Percentiles rank a stretch among this genome's conserved stretches.
Evolutionary conservation across 148 eudicot genomes (phyloP).

Genomic region (Vaccinium corymbosum): DNA sequence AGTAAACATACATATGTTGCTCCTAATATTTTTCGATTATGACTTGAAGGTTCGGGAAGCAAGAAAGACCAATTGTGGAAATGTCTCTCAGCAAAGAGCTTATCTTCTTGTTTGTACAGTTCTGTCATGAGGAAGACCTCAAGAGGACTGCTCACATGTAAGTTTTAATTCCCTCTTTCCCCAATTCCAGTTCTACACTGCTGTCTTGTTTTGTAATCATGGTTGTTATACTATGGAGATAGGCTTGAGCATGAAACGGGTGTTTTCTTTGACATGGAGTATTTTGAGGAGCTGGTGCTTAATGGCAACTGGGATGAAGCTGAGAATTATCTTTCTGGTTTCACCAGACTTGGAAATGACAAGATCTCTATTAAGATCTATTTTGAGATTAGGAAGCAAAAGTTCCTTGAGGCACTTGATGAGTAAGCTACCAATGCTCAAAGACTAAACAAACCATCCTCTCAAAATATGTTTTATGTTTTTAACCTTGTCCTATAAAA

Average conservation of each 20-base stretch:
- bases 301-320: constrained; percentile 22
- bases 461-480: background rate
- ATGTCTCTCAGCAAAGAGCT: constrained; percentile 27
- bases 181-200: background rate
- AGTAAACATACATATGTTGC: background rate
- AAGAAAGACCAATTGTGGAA: background rate
- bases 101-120: constrained; percentile 32
- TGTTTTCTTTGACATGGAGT: constrained; percentile 21
- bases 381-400: constrained; percentile 28
- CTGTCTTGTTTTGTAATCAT: background rate
- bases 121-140: constrained; percentile 33
- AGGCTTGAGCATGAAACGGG: constrained; percentile 28
- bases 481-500: background rate
- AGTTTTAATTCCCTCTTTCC: background rate
- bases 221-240: background rate
- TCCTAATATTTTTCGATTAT: background rate
- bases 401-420: constrained; percentile 25
- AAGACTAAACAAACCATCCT: background rate
- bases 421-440: constrained; percentile 13
- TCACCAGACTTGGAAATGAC: constrained; percentile 13
- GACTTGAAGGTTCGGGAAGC: constrained; percentile 12
- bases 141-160: constrained; percentile 32
- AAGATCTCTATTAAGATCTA: constrained; percentile 8
- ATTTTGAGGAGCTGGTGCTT: constrained; percentile 18
- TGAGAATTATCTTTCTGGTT: constrained; percentile 20